phyloP scores from a whole-genome alignment of 305 asterid genomes.

The Fraxinus platypoda region DNA sequence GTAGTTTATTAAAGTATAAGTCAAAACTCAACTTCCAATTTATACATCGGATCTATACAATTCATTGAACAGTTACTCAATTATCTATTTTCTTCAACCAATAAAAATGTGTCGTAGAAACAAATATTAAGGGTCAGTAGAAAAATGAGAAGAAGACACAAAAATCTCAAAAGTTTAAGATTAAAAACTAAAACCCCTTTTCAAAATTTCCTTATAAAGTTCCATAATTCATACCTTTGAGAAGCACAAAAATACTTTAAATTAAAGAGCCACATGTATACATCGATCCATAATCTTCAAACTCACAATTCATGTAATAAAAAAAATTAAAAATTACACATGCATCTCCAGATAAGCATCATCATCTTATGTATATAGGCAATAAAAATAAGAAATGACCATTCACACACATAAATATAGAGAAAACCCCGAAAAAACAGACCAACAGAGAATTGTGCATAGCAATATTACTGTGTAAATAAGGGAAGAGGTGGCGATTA shows the following conservation, averaged over 20 bases:
- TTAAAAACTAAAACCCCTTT: background rate
- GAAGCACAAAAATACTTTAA: background rate
- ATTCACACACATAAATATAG: background rate
- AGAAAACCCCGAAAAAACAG: background rate
- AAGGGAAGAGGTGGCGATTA: constrained; percentile 71
- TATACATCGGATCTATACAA: background rate
- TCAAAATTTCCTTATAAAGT: background rate
- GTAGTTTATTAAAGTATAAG: background rate
- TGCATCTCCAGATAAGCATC: background rate
- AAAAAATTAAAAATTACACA: background rate
- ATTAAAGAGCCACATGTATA: background rate
- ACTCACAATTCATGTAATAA: background rate
- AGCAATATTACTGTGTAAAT: constrained; percentile 55
- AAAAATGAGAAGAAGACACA: background rate
- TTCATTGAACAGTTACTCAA: background rate
- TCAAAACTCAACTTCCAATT: background rate
- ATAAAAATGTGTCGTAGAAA: background rate
- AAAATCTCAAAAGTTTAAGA: background rate
- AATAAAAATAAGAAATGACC: background rate
- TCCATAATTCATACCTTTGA: background rate
- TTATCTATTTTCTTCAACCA: background rate
- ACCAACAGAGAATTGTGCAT: background rate
- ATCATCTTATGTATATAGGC: background rate
- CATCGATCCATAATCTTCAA: background rate
- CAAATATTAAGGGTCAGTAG: background rate